Base-by-base conservation (phyloP, 345 rosid genomes). In the Gossypium sturtianum region DNA sequence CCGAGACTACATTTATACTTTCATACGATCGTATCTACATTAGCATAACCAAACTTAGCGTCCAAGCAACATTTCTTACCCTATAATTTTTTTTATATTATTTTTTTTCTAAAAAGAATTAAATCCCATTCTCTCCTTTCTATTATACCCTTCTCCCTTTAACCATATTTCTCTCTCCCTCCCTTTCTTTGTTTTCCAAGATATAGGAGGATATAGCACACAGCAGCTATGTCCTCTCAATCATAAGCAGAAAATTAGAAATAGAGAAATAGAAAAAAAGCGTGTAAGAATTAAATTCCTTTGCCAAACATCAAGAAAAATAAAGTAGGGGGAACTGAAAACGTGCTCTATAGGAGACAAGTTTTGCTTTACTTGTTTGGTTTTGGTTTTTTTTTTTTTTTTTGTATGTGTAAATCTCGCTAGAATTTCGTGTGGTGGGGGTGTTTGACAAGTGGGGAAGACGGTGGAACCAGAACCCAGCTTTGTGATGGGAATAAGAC, bases 1-100 rank as follows among this genome's bases (percentile, higher is more conserved):
- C 64, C 69, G n/a, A 59, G 59, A 57, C 22, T 47, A 72, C 75
- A 80, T 76, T 66, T 77, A 72, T 79, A 76, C 80, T 78, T 12
- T 59, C 45, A 73, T 80, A 74, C 72, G 79, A 80, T 16, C 85
- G 84, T 80, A 76, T 82, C 77, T 73, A 87, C 83, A 72, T 65
- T 76, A 89, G 64, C 76, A 81, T 69, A 84, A 48, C 84, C 79
- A 79, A 76, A 85, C 98, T 88, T 90, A 89, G 81, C 87, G 87
- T 91, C 84, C 96, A 94, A 88, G 98, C 72, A 89, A 91, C 78
- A 89, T 22, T 20, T 76, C 10, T 63, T 60, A 43, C 79, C 2
- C 41, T 34, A 34, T 34, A 34, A 34, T 66, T 67, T 62, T 7
- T 51, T 20, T 60, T 25, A 23, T 17, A 2, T 52, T 67, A 9